phyloP scores from a whole-genome alignment of 768 basidiomycete species.

The Mrakia hoshinonis region DNA sequence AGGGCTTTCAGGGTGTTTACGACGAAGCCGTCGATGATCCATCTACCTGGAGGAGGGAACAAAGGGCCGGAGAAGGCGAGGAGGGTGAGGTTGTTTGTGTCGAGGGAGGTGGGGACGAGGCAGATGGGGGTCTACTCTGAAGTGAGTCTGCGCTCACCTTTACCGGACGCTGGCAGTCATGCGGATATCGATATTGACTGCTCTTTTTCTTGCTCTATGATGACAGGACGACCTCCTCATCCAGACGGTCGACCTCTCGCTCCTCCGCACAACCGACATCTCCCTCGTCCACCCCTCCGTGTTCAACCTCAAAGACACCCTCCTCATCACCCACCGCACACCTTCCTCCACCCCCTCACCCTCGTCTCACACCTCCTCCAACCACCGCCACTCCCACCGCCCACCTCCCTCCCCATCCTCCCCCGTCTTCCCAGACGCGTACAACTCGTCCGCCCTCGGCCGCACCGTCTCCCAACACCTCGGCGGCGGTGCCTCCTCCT shows the following conservation, averaged over 20 bases:
- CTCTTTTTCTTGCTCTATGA: not conserved
- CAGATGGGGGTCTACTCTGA: not conserved
- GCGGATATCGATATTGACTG: no score
- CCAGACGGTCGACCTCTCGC: not conserved
- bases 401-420: not conserved
- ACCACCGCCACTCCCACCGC: not conserved
- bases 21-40: constrained; percentile 13
- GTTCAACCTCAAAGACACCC: constrained; percentile 41
- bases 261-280: constrained; percentile 53
- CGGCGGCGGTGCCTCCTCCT: not conserved
- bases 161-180: not conserved
- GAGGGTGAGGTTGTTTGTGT: constrained; percentile 3
- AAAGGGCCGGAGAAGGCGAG: constrained; percentile 5
- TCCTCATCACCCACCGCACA: constrained; percentile 2
- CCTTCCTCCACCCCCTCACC: constrained; percentile 18
- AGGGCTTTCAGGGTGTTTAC: not conserved
- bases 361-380: constrained; percentile 16
- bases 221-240: constrained; percentile 9
- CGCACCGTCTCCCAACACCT: not conserved
- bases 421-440: not conserved
- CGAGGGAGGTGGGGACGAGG: not conserved
- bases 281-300: constrained; percentile 65
- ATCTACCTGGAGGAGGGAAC: not conserved
- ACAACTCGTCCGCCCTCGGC: not conserved
- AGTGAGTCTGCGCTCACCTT: not conserved